Base-by-base conservation (phyloP, 2,329 filamentous ascomycete species). In the Ilyonectria mors-panacis region DNA sequence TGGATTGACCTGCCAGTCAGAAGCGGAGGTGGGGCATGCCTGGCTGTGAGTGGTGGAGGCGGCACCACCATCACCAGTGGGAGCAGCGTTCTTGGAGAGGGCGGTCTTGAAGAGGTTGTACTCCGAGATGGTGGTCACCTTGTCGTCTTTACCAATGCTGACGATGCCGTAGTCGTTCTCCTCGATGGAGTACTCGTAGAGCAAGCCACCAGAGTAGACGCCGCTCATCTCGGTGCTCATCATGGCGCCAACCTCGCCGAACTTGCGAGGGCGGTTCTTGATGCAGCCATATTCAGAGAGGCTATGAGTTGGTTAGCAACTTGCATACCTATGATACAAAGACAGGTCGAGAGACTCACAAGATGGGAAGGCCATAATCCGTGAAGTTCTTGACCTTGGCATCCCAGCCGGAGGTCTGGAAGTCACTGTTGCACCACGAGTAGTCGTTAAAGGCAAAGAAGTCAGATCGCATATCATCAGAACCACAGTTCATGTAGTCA, bases 211-310 rank as follows among this genome's bases (percentile, higher is more conserved):
- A 45, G 95, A 98, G 88, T 97, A 98, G 76, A 98, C 94, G 19
- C 81, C 75, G 8, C 92, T 94, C 95, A 98, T 98, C 67, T 97
- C 80, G 21, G 81, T 82, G 82, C 85, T 89, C 91, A 98, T 98
- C 65, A 99, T 86, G 51, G 95, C 87, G 54, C 82, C 81, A 59
- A 98, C 83, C 84, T 98, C 95, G 66, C 90, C 86, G 77, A 97
- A 99, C 77, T 92, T 85, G 75, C 95, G 95, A 53, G 80, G 79
- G 67, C 85, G 89, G 86, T 93, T 94, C 78, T 88, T 92, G 82
- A 79, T 94, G 85, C 96, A 99, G 69, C 96, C 96, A 79, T 93
- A 98, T 82, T 98, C 96, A 57, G 95, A 98, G 60, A 99, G 88
- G 89, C 84, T 85, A 6, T 39, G 10, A 1, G 42, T 69, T n/a